Percentiles rank a stretch among this genome's conserved stretches.
Conservation (phyloP, 2,329 filamentous ascomycete genomes). For the Trichoderma atroviride region DNA sequence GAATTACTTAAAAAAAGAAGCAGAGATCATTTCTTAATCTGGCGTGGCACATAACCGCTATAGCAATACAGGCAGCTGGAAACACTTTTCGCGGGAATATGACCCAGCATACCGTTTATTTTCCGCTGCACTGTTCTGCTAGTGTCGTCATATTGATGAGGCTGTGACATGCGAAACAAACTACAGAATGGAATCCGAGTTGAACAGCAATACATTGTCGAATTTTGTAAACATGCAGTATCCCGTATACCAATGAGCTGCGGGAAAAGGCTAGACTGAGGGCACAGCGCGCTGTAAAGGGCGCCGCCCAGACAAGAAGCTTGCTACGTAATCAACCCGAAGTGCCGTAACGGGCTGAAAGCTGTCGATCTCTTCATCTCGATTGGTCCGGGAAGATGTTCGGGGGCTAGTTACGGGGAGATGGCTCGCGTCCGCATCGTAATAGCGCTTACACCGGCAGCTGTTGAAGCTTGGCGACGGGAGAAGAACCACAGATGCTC, state of each 20-base stretch:
- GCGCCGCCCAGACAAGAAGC: not conserved
- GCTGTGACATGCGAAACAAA: not conserved
- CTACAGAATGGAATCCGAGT: not conserved
- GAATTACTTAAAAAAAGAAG: not conserved
- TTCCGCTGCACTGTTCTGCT: not conserved
- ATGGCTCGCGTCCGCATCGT: not conserved
- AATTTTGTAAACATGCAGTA: not conserved
- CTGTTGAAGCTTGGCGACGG: not conserved
- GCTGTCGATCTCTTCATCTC: not conserved
- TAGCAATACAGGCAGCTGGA: not conserved
- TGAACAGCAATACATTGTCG: not conserved
- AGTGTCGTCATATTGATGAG: constrained; percentile 14
- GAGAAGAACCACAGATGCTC: not conserved
- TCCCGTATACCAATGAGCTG: not conserved
- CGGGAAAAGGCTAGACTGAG: not conserved
- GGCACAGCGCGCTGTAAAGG: not conserved
- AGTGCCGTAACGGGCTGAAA: not conserved
- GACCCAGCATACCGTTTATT: not conserved
- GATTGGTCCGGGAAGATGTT: constrained; percentile 19
- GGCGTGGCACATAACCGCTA: not conserved
- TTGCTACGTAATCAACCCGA: not conserved
- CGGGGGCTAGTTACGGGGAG: constrained; percentile 2
- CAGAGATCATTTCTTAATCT: not conserved
- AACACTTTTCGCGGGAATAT: not conserved
- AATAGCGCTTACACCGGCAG: not conserved